These are phyloP conservation scores for Botryosphaeria agaves DNA, from an alignment of 2,329 filamentous ascomycete genomes.

Conservation along the genomic window DNA sequence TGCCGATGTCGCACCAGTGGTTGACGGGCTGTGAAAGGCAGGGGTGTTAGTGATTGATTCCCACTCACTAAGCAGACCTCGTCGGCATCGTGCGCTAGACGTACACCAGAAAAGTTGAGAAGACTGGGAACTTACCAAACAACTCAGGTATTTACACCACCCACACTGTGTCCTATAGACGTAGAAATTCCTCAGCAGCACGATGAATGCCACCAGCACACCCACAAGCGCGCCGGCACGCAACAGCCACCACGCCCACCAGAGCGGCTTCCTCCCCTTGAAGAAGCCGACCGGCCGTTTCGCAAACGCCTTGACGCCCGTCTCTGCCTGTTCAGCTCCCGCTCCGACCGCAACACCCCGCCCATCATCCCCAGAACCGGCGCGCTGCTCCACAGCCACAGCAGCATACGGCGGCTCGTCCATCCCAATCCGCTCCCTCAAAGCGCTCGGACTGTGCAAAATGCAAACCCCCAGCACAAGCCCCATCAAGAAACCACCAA, in stretches of 20 bases:
- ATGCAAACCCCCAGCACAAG: constrained; percentile 73
- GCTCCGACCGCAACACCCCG: not conserved
- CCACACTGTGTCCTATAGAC: constrained; percentile 54
- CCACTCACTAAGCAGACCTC: constrained; percentile 12
- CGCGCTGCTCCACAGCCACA: constrained; percentile 33
- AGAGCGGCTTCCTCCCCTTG: constrained; percentile 77
- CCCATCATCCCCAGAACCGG: too few species aligned
- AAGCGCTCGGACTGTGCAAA: constrained; percentile 68
- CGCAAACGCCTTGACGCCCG: constrained; percentile 34
- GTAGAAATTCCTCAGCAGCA: constrained; percentile 87
- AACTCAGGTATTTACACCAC: constrained; percentile 95
- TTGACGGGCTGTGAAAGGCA: constrained; percentile 35
- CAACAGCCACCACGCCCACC: constrained; percentile 96
- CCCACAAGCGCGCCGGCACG: constrained; percentile 60
- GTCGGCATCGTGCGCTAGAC: not conserved
- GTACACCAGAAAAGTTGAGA: not conserved
- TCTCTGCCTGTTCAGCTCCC: constrained; percentile 20
- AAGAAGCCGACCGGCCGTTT: constrained; percentile 55
- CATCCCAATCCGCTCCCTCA: constrained; percentile 56
- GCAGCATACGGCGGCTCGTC: constrained; percentile 53
- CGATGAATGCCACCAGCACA: constrained; percentile 71
- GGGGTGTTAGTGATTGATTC: constrained; percentile 1
- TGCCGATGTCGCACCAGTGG: constrained; percentile 44
- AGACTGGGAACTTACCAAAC: constrained; percentile 49
- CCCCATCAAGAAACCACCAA: constrained; percentile 89